Percentiles rank a stretch among this genome's conserved stretches.
These are phyloP conservation scores for Oryza nivara DNA, from an alignment of 176 grass and related monocot genomes.

Conservation along the genomic window DNA sequence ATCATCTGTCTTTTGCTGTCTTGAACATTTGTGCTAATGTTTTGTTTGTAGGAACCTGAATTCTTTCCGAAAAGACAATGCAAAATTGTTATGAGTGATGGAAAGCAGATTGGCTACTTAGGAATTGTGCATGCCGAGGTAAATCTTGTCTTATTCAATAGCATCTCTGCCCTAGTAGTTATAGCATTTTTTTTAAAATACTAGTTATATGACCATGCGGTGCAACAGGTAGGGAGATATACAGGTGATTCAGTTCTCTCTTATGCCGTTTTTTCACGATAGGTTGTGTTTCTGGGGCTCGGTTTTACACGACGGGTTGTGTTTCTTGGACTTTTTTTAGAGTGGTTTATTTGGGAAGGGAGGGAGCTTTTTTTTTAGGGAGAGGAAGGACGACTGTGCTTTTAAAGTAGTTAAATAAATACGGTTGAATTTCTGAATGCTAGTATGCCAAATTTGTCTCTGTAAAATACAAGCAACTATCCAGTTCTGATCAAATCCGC, in stretches of 20 bases:
- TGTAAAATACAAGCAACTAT: background rate
- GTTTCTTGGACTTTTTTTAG: no score
- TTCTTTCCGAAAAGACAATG: slow-evolving; percentile 94
- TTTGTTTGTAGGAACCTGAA: slow-evolving; percentile 69
- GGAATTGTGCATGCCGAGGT: slow-evolving; percentile 92
- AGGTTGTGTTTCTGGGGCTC: no score
- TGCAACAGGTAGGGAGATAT: no score
- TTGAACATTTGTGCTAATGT: slow-evolving; percentile 31
- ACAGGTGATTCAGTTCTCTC: no score
- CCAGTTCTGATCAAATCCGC: background rate
- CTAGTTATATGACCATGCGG: no score
- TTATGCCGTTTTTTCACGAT: no score
- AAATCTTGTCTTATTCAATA: slow-evolving; percentile 12
- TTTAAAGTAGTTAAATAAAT: background rate
- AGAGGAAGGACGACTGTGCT: no score
- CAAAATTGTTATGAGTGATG: slow-evolving; percentile 63
- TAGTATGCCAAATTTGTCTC: background rate
- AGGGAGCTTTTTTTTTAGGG: no score
- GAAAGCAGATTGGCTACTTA: slow-evolving; percentile 78
- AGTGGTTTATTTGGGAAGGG: no score
- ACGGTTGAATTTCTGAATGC: background rate
- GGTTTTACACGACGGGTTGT: no score
- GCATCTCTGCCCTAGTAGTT: background rate
- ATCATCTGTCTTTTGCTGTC: slow-evolving; percentile 27
- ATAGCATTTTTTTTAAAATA: background rate